Percentiles rank a stretch among this genome's conserved stretches.
Conservation (phyloP, 1,284 basidiomycete genomes). For the Limonomyces culmigenus region DNA sequence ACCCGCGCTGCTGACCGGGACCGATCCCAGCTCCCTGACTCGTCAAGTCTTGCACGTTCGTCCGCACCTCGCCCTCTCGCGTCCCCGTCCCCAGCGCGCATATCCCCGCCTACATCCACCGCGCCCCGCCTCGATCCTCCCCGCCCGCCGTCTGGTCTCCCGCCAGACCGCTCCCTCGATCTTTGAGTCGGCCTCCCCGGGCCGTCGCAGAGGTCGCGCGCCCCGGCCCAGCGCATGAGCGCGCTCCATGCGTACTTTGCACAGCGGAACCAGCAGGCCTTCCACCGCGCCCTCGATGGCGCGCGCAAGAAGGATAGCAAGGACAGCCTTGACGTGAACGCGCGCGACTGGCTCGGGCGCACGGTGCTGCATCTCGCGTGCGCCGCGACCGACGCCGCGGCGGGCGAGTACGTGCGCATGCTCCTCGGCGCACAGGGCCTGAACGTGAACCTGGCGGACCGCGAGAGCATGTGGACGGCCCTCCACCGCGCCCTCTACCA, state of each 20-base stretch:
- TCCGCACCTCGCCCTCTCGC: too few species aligned
- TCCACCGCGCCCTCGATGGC: slow-evolving; percentile 63
- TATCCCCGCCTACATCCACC: too few species aligned
- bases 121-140: too few species aligned
- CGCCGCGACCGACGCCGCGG: slow-evolving; percentile 35
- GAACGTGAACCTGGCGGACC: slow-evolving; percentile 72
- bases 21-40: too few species aligned
- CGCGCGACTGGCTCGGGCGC: slow-evolving; percentile 53
- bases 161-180: too few species aligned
- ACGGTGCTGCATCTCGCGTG: slow-evolving; percentile 80
- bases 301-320: slow-evolving; percentile 4
- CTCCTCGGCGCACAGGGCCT: slow-evolving; percentile 68
- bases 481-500: slow-evolving; percentile 83
- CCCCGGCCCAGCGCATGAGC: too few species aligned
- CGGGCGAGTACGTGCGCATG: slow-evolving; percentile 66
- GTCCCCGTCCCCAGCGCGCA: too few species aligned
- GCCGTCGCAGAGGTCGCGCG: too few species aligned
- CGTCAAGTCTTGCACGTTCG: too few species aligned
- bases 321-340: slow-evolving; percentile 44
- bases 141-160: too few species aligned
- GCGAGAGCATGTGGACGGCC: slow-evolving; percentile 83
- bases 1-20: too few species aligned
- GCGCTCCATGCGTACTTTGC: slow-evolving; percentile 69
- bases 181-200: too few species aligned
- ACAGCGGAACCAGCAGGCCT: slow-evolving; percentile 65